Evolutionary conservation across 2,329 filamentous ascomycete genomes (phyloP).

Genomic region (Paraphaeosphaeria minitans): DNA sequence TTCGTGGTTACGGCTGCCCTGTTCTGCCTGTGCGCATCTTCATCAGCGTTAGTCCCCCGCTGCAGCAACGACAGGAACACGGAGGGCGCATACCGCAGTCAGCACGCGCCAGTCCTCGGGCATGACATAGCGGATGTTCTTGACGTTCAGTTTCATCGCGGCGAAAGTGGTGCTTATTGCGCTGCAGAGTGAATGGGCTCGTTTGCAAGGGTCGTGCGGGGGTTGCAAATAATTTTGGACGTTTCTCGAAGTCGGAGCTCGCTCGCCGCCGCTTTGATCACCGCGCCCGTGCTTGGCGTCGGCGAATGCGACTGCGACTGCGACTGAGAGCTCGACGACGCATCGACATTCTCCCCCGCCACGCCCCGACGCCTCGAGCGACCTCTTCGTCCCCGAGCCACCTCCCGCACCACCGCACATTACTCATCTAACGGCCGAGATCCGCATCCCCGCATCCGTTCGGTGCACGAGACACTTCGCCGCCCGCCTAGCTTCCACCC

Average conservation of each 20-base stretch:
- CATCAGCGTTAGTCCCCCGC: slow-evolving; percentile 46
- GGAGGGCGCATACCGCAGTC: slow-evolving; percentile 68
- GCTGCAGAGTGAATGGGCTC: background rate
- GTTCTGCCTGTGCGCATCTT: slow-evolving; percentile 71
- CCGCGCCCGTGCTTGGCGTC: slow-evolving; percentile 29
- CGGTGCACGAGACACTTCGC: slow-evolving; percentile 31
- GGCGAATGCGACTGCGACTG: slow-evolving; percentile 7
- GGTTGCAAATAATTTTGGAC: slow-evolving; percentile 29
- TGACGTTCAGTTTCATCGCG: slow-evolving; percentile 91
- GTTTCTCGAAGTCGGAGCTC: slow-evolving; percentile 23
- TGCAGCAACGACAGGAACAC: slow-evolving; percentile 23
- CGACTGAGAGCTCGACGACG: slow-evolving; percentile 35
- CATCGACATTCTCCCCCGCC: slow-evolving; percentile 30
- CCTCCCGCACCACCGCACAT: slow-evolving; percentile 11
- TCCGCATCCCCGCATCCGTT: slow-evolving; percentile 18
- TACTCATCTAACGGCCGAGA: background rate
- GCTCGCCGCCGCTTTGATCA: slow-evolving; percentile 19
- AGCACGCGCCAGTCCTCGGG: slow-evolving; percentile 95
- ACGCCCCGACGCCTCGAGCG: slow-evolving; percentile 19
- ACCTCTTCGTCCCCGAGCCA: slow-evolving; percentile 18
- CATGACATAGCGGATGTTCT: slow-evolving; percentile 88
- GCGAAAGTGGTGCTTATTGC: slow-evolving; percentile 12
- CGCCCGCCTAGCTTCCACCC: slow-evolving; percentile 42
- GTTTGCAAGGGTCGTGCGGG: slow-evolving; percentile 10
- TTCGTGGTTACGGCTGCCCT: slow-evolving; percentile 95